Evolutionary conservation across 2,329 filamentous ascomycete species (phyloP).

Genomic region (Orbilia javanica): DNA sequence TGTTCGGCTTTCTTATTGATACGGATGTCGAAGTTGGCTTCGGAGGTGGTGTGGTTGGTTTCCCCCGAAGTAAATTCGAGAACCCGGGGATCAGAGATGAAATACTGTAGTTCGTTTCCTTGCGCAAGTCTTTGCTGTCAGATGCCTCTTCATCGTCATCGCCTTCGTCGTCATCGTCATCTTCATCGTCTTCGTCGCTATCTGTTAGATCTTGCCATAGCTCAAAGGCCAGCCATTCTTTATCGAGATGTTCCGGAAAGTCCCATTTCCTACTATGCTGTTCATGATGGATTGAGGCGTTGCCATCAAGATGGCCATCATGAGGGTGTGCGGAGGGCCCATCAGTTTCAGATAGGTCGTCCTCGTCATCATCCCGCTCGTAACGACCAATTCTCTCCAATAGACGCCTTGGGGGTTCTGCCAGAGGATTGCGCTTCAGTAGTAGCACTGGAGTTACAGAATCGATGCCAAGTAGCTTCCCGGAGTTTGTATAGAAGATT

Average conservation of each 20-base stretch:
- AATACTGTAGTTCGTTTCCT: slow-evolving; percentile 33
- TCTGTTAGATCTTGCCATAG: slow-evolving; percentile 76
- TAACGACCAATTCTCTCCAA: slow-evolving; percentile 67
- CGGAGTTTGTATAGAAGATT: slow-evolving; percentile 92
- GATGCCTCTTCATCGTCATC: slow-evolving; percentile 63
- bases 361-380: slow-evolving; percentile 61
- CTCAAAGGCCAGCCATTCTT: slow-evolving; percentile 92
- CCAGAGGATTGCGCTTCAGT: slow-evolving; percentile 77
- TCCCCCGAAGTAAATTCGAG: slow-evolving; percentile 35
- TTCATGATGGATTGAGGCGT: slow-evolving; percentile 62
- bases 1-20: slow-evolving; percentile 39
- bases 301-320: slow-evolving; percentile 64
- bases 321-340: slow-evolving; percentile 62
- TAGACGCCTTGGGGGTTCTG: slow-evolving; percentile 73
- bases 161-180: slow-evolving; percentile 64
- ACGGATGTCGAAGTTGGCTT: slow-evolving; percentile 50
- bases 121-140: slow-evolving; percentile 11
- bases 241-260: slow-evolving; percentile 81
- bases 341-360: slow-evolving; percentile 62
- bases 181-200: slow-evolving; percentile 69
- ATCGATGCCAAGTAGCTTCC: slow-evolving; percentile 87
- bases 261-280: slow-evolving; percentile 68
- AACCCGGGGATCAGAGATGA: slow-evolving; percentile 53
- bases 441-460: slow-evolving; percentile 79
- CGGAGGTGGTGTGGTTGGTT: slow-evolving; percentile 57